Conservation (phyloP, 371 early-diverging fungal species). For the Mucor irregularis region DNA sequence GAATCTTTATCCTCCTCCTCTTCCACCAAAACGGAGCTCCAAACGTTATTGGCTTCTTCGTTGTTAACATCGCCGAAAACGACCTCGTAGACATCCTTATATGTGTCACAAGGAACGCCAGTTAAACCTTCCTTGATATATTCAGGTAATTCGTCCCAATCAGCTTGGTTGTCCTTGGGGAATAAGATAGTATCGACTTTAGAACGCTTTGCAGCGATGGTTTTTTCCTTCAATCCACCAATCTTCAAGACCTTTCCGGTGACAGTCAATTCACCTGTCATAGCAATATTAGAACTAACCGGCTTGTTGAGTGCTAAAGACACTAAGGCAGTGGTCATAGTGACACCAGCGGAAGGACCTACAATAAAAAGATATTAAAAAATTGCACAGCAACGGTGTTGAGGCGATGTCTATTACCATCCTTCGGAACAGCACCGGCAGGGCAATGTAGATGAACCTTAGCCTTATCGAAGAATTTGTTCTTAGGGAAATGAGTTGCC, state of each 20-base stretch:
- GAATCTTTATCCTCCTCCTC: conserved; percentile 3
- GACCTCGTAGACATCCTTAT: conserved; percentile 67
- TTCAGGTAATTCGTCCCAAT: conserved; percentile 94
- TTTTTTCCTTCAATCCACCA: conserved; percentile 97
- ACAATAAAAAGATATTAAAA: background rate
- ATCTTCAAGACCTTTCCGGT: conserved; percentile 96
- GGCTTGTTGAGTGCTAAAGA: conserved; percentile 85
- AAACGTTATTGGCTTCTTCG: conserved; percentile 24
- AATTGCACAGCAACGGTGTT: too few relatives aligned
- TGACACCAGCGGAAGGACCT: conserved; percentile 95
- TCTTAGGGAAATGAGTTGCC: conserved; percentile 73
- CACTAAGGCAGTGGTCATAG: conserved; percentile 93
- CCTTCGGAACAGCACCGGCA: conserved; percentile 97
- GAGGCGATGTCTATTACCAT: too few relatives aligned
- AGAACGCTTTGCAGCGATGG: conserved; percentile 95
- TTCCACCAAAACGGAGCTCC: conserved; percentile 21
- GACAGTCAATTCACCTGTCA: conserved; percentile 98
- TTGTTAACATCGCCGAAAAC: conserved; percentile 22
- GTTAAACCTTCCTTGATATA: conserved; percentile 89
- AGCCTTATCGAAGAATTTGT: conserved; percentile 89
- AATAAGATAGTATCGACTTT: conserved; percentile 88
- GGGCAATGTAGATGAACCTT: conserved; percentile 95
- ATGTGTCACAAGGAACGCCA: conserved; percentile 83
- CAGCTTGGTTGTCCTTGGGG: conserved; percentile 87
- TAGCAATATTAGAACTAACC: conserved; percentile 80